Evolutionary conservation across 129 eudicot genomes (phyloP).

Genomic region (Lactuca sativa): DNA sequence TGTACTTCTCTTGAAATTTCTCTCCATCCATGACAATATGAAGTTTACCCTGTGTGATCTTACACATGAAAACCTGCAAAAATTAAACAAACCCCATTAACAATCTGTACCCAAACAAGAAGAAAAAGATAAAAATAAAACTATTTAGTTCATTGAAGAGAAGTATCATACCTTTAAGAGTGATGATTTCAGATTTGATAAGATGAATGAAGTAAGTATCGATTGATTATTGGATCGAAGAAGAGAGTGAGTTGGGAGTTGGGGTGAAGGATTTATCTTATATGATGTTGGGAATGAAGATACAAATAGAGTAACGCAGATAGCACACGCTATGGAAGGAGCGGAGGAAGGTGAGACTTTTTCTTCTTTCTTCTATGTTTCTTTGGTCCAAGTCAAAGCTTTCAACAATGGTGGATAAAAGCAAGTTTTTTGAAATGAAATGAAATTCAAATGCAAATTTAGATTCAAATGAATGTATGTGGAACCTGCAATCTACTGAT

Average conservation of each 20-base stretch:
- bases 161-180: neutral
- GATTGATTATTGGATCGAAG: neutral
- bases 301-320: neutral
- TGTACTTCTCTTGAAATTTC: conserved; percentile 19
- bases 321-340: conserved; percentile 32
- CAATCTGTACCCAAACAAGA: neutral
- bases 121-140: neutral
- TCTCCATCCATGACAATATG: conserved; percentile 50
- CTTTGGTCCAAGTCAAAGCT: conserved; percentile 65
- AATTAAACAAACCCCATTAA: neutral
- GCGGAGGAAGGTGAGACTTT: conserved; percentile 68
- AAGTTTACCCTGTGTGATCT: conserved; percentile 33
- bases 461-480: conserved; percentile 12
- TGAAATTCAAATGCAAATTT: conserved; percentile 22
- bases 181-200: conserved; percentile 7
- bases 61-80: conserved; percentile 47
- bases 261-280: conserved; percentile 17
- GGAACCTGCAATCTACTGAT: conserved; percentile 30
- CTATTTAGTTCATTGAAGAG: neutral
- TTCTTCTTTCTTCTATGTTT: conserved; percentile 52
- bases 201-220: neutral
- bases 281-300: conserved; percentile 27
- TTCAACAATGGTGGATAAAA: conserved; percentile 35
- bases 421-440: conserved; percentile 18
- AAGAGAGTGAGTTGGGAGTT: conserved; percentile 14